Evolutionary conservation across 768 basidiomycete genomes (phyloP).

Genomic region (Lactarius hengduanensis): DNA sequence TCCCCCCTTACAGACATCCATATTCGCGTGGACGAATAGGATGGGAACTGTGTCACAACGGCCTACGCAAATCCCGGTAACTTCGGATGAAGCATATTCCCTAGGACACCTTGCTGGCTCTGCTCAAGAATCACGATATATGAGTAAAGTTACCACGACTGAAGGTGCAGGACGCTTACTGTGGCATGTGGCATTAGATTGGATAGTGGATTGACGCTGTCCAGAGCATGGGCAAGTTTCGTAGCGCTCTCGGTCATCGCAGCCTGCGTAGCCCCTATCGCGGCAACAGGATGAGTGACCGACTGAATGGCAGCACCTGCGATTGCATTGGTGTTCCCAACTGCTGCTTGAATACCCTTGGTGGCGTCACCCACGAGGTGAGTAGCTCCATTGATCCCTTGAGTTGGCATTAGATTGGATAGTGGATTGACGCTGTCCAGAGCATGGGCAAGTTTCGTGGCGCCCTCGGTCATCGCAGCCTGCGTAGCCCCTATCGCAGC

Average conservation of each 20-base stretch:
- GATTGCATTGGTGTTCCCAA: conserved; percentile 1
- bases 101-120: background rate
- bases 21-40: background rate
- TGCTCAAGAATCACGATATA: background rate
- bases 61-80: conserved; percentile 2
- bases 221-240: conserved; percentile 3
- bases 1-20: background rate
- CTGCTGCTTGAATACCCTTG: background rate
- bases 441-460: background rate
- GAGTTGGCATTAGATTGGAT: background rate
- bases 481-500: conserved; percentile 4
- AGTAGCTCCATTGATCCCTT: background rate
- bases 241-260: background rate
- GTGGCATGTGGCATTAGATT: background rate
- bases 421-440: conserved; percentile 8
- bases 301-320: conserved; percentile 1
- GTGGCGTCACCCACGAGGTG: background rate
- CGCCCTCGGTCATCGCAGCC: background rate
- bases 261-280: conserved; percentile 4
- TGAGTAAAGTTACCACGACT: background rate
- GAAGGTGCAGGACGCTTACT: conserved; percentile 3
- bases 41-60: background rate
- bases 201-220: conserved; percentile 2
- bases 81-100: conserved; percentile 14
- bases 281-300: background rate